Conservation (phyloP, 768 basidiomycete species). For the Pleurotus platypus region DNA sequence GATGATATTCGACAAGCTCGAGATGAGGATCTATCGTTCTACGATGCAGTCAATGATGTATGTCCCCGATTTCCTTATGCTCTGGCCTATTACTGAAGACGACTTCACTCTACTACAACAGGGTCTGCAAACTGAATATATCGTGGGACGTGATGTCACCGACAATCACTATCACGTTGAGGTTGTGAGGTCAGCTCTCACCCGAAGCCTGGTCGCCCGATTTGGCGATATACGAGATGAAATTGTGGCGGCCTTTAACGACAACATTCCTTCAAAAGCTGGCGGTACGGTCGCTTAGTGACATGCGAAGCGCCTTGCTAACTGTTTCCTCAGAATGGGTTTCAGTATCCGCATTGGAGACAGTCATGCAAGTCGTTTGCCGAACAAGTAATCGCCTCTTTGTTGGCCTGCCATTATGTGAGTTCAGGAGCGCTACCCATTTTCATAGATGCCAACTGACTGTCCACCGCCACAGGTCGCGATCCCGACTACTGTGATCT, state of each 20-base stretch:
- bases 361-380: conserved; percentile 5
- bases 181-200: not conserved
- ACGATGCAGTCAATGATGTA: conserved; percentile 6
- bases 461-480: conserved; percentile 15
- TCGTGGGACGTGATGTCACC: not conserved
- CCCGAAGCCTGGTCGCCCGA: not conserved
- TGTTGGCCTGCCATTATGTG: conserved; percentile 6
- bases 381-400: conserved; percentile 8
- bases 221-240: conserved; percentile 4
- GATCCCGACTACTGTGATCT: conserved; percentile 24
- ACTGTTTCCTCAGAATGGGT: not conserved
- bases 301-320: not conserved
- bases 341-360: not conserved
- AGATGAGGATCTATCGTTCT: conserved; percentile 5
- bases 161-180: conserved; percentile 5
- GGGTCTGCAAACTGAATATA: not conserved
- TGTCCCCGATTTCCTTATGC: not conserved
- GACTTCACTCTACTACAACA: not conserved
- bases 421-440: not conserved
- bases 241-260: not conserved
- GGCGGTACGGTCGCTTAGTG: not conserved
- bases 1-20: conserved; percentile 4
- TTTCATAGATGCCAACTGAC: not conserved
- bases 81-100: too few species aligned
- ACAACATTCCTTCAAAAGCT: not conserved